A percentile compares a stretch with the other conserved stretches of the same genome.
Conservation (phyloP, 495 filamentous ascomycete species). For the Bathelium albidoporum region DNA sequence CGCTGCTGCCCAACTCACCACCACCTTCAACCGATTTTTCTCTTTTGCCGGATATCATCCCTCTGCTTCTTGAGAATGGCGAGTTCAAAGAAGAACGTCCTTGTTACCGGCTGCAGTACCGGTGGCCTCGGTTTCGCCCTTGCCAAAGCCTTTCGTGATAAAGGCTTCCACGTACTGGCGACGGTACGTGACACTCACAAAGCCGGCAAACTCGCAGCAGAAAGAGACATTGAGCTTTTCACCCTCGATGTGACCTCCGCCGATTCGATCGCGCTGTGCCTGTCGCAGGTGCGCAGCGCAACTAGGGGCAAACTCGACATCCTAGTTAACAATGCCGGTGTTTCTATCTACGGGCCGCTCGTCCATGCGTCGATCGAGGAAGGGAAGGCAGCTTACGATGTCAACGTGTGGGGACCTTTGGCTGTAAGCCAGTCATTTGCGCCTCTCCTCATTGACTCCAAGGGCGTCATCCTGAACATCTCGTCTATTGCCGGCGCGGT, state of each 20-base stretch:
- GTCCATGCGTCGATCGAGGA: slow-evolving; percentile 11
- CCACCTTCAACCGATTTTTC: background rate
- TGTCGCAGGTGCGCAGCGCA: background rate
- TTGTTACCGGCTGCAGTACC: slow-evolving; percentile 41
- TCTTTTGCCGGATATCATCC: background rate
- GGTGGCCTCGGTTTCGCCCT: slow-evolving; percentile 37
- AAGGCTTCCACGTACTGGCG: slow-evolving; percentile 36
- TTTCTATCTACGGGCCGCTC: background rate
- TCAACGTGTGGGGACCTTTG: slow-evolving; percentile 35
- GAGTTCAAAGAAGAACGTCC: slow-evolving; percentile 8
- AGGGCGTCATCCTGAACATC: slow-evolving; percentile 26
- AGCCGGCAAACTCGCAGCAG: slow-evolving; percentile 20
- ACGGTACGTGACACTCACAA: slow-evolving; percentile 37
- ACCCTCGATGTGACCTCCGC: slow-evolving; percentile 30
- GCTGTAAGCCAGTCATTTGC: slow-evolving; percentile 34
- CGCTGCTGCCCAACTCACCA: background rate
- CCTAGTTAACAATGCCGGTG: slow-evolving; percentile 18
- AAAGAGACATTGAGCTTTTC: slow-evolving; percentile 25
- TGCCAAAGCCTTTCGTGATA: slow-evolving; percentile 30
- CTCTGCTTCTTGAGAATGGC: background rate
- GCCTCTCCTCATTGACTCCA: slow-evolving; percentile 33
- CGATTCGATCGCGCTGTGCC: slow-evolving; percentile 23
- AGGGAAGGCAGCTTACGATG: slow-evolving; percentile 30
- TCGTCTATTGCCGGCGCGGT: slow-evolving; percentile 7
- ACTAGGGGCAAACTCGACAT: slow-evolving; percentile 11